Conservation (phyloP, 2,329 filamentous ascomycete species). For the Chalaropsis thielavioides region DNA sequence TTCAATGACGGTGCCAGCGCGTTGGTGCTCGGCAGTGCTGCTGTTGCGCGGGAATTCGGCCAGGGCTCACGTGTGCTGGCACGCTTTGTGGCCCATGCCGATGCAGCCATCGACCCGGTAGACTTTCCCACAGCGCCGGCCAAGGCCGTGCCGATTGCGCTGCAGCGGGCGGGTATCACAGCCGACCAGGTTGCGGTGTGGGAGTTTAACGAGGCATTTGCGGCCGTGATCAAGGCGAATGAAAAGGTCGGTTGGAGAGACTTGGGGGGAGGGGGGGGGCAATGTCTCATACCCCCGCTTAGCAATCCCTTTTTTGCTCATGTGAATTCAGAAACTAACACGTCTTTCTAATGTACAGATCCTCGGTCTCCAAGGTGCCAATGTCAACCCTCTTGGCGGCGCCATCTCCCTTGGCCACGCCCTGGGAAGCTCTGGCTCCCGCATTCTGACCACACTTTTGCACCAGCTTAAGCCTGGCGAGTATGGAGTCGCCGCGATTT, state of each 20-base stretch:
- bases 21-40: conserved; percentile 68
- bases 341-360: conserved; percentile 36
- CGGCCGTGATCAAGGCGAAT: conserved; percentile 87
- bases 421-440: conserved; percentile 79
- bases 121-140: conserved; percentile 91
- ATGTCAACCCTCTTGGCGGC: conserved; percentile 76
- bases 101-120: conserved; percentile 79
- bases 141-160: conserved; percentile 79
- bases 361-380: conserved; percentile 61
- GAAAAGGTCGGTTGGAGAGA: conserved; percentile 46
- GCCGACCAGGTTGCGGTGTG: conserved; percentile 86
- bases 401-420: conserved; percentile 88
- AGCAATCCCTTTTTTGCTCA: neutral
- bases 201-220: conserved; percentile 99
- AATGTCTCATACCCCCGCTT: no score
- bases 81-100: conserved; percentile 68
- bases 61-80: conserved; percentile 69
- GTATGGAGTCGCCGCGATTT: conserved; percentile 91
- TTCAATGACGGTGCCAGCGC: conserved; percentile 92
- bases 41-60: conserved; percentile 67
- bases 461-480: conserved; percentile 86
- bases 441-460: conserved; percentile 77
- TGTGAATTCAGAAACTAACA: neutral
- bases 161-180: conserved; percentile 77
- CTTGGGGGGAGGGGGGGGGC: neutral